A percentile compares a stretch with the other conserved stretches of the same genome.
phyloP scores from a whole-genome alignment of 345 rosid species.

The Ceriops tagal region DNA sequence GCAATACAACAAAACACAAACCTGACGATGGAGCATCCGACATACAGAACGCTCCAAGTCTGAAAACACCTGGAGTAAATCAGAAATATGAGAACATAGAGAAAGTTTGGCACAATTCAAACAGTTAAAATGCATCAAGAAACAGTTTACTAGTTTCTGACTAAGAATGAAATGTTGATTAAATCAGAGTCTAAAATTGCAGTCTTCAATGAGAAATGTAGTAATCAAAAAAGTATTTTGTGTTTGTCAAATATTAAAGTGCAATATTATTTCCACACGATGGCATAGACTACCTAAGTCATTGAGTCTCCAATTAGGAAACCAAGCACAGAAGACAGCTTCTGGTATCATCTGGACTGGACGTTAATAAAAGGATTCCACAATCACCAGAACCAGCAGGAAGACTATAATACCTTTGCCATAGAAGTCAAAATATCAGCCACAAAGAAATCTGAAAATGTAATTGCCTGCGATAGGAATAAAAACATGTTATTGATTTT shows the following conservation, averaged over 20 bases:
- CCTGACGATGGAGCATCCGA: slow-evolving; percentile 96
- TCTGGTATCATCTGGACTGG: not conserved
- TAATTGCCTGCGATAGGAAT: slow-evolving; percentile 53
- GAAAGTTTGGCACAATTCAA: not conserved
- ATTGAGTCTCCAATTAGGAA: not conserved
- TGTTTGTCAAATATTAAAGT: not conserved
- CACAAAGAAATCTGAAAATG: slow-evolving; percentile 86
- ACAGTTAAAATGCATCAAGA: not conserved
- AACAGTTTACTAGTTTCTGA: not conserved
- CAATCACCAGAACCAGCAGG: not conserved
- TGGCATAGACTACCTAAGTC: not conserved
- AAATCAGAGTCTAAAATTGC: not conserved
- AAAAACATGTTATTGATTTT: slow-evolving; percentile 10
- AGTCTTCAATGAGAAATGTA: not conserved
- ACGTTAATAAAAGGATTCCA: not conserved
- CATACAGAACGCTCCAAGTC: slow-evolving; percentile 93
- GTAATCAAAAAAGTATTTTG: not conserved
- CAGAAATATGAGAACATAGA: slow-evolving; percentile 1
- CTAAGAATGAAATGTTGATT: not conserved
- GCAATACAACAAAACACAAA: slow-evolving; percentile 30
- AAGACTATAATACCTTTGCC: slow-evolving; percentile 67
- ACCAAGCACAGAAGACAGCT: not conserved
- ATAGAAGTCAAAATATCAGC: slow-evolving; percentile 92
- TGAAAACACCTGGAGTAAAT: slow-evolving; percentile 71
- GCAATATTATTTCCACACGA: not conserved